These are phyloP conservation scores for Tolypocladium sp. DNA, from an alignment of 2,329 filamentous ascomycete species.

Conservation along the genomic window DNA sequence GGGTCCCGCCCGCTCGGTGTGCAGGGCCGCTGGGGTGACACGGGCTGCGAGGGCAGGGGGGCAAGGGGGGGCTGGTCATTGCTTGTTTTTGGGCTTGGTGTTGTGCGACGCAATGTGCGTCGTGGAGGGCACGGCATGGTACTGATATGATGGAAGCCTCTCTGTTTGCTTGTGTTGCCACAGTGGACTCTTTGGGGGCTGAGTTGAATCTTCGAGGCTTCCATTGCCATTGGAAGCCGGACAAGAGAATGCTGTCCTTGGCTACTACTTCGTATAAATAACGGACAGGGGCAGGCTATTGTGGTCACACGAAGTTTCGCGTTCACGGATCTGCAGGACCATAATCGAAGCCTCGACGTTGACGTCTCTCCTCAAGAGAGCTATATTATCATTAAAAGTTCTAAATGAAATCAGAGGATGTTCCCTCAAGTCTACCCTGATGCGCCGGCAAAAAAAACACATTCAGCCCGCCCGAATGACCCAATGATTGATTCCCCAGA, in stretches of 20 bases:
- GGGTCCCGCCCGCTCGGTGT: background rate
- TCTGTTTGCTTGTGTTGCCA: too few relatives aligned
- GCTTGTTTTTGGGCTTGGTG: background rate
- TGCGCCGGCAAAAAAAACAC: background rate
- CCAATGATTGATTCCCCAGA: background rate
- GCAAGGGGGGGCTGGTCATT: background rate
- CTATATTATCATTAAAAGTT: background rate
- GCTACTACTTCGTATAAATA: too few relatives aligned
- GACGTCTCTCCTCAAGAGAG: background rate
- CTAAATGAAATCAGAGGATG: background rate
- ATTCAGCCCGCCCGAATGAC: background rate
- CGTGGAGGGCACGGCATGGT: too few relatives aligned
- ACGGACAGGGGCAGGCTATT: too few relatives aligned
- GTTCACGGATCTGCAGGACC: too few relatives aligned
- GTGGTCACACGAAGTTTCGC: background rate
- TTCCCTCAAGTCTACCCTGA: background rate
- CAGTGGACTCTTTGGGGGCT: too few relatives aligned
- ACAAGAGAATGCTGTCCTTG: too few relatives aligned
- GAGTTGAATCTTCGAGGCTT: too few relatives aligned
- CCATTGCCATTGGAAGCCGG: too few relatives aligned
- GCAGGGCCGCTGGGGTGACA: background rate
- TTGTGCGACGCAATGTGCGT: background rate
- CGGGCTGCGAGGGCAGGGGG: background rate
- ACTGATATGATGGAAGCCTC: too few relatives aligned
- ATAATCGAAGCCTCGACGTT: background rate